A percentile compares a stretch with the other conserved stretches of the same genome.
Evolutionary conservation across 1,284 basidiomycete species (phyloP).

Genomic region (Apiotrichum montevideense): DNA sequence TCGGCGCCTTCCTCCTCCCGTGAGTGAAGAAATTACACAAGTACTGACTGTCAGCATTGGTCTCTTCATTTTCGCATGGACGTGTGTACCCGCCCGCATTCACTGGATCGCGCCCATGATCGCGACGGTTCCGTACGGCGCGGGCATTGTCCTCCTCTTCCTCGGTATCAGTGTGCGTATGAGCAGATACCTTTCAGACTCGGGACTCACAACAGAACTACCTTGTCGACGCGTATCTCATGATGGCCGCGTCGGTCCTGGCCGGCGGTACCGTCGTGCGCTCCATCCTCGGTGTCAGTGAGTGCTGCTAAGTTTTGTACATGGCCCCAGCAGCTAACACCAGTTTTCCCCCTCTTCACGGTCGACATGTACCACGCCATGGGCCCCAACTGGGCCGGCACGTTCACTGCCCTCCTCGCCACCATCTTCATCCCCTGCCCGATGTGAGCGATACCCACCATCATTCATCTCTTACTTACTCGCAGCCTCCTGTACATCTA

Average conservation of each 20-base stretch:
- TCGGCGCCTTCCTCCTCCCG: conserved; percentile 57
- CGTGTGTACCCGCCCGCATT: conserved; percentile 51
- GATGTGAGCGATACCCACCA: conserved; percentile 5
- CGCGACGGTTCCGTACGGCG: conserved; percentile 58
- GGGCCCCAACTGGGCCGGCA: conserved; percentile 56
- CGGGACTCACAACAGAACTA: conserved; percentile 42
- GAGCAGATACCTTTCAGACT: conserved; percentile 28
- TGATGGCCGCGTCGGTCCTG: conserved; percentile 54
- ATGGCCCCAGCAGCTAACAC: conserved; percentile 12
- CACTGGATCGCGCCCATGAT: conserved; percentile 61
- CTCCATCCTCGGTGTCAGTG: conserved; percentile 53
- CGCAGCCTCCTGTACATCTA: conserved; percentile 22
- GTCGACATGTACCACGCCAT: conserved; percentile 55
- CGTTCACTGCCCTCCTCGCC: conserved; percentile 29
- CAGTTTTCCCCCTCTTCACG: conserved; percentile 54
- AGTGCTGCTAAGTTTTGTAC: conserved; percentile 4
- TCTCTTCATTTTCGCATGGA: conserved; percentile 49
- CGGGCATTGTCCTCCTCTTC: conserved; percentile 32
- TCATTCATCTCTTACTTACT: not conserved
- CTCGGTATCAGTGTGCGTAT: conserved; percentile 12
- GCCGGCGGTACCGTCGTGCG: conserved; percentile 63
- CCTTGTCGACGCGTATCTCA: conserved; percentile 58
- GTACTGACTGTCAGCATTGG: conserved; percentile 3
- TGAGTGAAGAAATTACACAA: not conserved
- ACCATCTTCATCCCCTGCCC: conserved; percentile 19